These are phyloP conservation scores for Silene coronaria DNA, from an alignment of 179 eudicot genomes.

Conservation along the genomic window DNA sequence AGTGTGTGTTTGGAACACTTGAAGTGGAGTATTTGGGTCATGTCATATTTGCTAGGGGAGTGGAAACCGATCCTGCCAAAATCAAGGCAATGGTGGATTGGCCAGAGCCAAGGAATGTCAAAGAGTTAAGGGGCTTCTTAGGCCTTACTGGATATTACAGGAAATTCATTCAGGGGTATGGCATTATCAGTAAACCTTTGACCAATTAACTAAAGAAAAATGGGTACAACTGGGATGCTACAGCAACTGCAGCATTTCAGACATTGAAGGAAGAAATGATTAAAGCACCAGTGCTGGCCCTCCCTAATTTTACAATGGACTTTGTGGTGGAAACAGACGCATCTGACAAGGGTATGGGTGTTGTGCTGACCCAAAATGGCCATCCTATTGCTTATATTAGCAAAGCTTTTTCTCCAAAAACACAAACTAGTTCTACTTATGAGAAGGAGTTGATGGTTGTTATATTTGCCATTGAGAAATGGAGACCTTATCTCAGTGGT, in stretches of 20 bases:
- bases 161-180: too few species aligned
- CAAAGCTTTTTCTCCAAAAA: background rate
- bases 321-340: conserved; percentile 8
- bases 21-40: background rate
- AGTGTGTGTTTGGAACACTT: background rate
- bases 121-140: too few species aligned
- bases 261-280: background rate
- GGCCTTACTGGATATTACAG: too few species aligned
- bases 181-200: too few species aligned
- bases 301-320: background rate
- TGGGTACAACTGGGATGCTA: too few species aligned
- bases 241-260: background rate
- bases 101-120: too few species aligned
- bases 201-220: background rate
- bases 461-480: conserved; percentile 1
- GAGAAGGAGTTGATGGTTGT: too few species aligned
- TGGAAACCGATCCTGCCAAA: background rate
- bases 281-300: background rate
- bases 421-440: background rate
- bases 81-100: too few species aligned
- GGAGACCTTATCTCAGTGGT: conserved; percentile 1
- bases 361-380: background rate
- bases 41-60: background rate
- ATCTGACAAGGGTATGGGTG: background rate
- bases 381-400: too few species aligned